These are phyloP conservation scores for Arbutus unedo DNA, from an alignment of 148 eudicot genomes.

Conservation along the genomic window DNA sequence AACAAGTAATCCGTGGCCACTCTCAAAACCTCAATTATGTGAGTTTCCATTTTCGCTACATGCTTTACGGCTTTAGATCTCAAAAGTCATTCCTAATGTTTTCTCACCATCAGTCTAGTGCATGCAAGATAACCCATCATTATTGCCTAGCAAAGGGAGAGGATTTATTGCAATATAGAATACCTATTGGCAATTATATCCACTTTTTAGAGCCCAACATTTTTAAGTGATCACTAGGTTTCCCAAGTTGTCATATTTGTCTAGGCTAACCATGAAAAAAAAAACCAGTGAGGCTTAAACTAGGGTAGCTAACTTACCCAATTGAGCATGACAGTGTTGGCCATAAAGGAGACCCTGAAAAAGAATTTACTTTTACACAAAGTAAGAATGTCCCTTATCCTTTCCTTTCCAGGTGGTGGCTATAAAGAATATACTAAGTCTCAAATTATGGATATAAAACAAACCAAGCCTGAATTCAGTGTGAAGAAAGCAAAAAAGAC, in stretches of 20 bases:
- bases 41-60: no score
- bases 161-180: constrained; percentile 9
- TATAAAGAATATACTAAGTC: constrained; percentile 33
- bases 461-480: neutral
- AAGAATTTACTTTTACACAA: constrained; percentile 35
- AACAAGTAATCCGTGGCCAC: neutral
- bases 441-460: constrained; percentile 9
- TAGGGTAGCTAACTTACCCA: constrained; percentile 27
- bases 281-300: constrained; percentile 24
- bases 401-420: constrained; percentile 19
- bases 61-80: neutral
- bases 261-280: constrained; percentile 6
- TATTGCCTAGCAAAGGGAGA: constrained; percentile 7
- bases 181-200: constrained; percentile 2
- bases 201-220: constrained; percentile 22
- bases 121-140: constrained; percentile 15
- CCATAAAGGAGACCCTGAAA: constrained; percentile 82
- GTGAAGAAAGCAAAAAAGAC: neutral
- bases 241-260: neutral
- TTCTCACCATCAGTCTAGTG: neutral
- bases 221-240: constrained; percentile 9
- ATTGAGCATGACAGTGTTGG: constrained; percentile 47
- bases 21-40: neutral
- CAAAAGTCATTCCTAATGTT: neutral
- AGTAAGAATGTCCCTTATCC: constrained; percentile 29